These are phyloP conservation scores for Rhodotorula toruloides DNA, from an alignment of 768 basidiomycete genomes.

Conservation along the genomic window DNA sequence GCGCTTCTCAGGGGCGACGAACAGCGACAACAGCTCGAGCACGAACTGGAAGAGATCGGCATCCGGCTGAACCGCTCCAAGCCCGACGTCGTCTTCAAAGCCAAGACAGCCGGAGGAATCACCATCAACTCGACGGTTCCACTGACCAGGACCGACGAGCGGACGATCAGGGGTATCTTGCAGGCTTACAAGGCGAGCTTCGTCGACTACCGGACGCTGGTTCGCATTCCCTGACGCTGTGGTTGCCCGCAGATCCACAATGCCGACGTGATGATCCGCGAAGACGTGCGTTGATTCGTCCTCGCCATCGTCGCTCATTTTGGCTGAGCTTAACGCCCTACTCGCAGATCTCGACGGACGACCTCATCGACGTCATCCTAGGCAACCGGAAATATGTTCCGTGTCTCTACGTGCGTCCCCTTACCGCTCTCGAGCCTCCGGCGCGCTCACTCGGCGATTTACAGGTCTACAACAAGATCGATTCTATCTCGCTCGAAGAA, in stretches of 20 bases:
- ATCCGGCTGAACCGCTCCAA: conserved; percentile 83
- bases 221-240: no score
- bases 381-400: conserved; percentile 59
- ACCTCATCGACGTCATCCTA: conserved; percentile 97
- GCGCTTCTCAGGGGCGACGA: conserved; percentile 56
- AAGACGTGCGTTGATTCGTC: conserved; percentile 64
- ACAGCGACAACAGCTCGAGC: conserved; percentile 77
- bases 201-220: not conserved
- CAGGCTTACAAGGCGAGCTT: conserved; percentile 55
- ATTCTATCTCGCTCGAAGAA: conserved; percentile 49
- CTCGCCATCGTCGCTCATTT: conserved; percentile 21
- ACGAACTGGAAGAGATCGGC: conserved; percentile 93
- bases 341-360: conserved; percentile 81
- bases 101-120: conserved; percentile 50
- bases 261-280: conserved; percentile 96
- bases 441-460: not conserved
- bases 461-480: conserved; percentile 72
- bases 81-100: conserved; percentile 92
- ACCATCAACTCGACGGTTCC: conserved; percentile 87
- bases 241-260: conserved; percentile 46
- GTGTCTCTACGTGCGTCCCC: conserved; percentile 21
- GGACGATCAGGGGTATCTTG: conserved; percentile 85
- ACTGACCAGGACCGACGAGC: conserved; percentile 88
- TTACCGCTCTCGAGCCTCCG: not conserved
- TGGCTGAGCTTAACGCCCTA: no score